Base-by-base conservation (phyloP, 495 filamentous ascomycete genomes). In the Corynascus novoguineensis region DNA sequence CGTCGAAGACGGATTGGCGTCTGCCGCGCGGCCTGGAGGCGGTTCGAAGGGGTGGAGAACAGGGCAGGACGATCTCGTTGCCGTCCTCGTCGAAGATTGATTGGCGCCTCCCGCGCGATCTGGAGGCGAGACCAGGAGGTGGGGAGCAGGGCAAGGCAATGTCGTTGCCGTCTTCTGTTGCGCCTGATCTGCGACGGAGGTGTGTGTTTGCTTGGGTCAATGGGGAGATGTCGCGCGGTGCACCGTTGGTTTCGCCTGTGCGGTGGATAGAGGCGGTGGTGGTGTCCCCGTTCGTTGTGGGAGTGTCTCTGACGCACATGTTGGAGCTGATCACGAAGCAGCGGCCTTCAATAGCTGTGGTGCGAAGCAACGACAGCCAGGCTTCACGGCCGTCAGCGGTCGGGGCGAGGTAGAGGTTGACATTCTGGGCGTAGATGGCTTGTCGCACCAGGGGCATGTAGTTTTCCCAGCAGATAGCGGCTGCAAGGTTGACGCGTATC, bases 391-490 rank as follows among this genome's bases (percentile, higher is more conserved):
- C 81, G 70, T 97, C 92, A 9, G 92, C 92, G 2, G 92, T 97
- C 0, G 92, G 92, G 0, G 92, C 91, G 15, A 97, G 83, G 64
- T 95, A 97, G 21, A 97, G 75, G 65, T 92, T 95, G 55, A 96
- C 86, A 65, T 96, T 95, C 70, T 97, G 92, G 2, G 82, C 79
- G 64, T 97, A 97, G 17, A 97, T 77, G 21, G 84, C 62, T 48
- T 79, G 76, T 4, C 76, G 70, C 1, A 97, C 78, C 19, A 97
- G 73, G 0, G 92, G 92, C 92, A 97, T 97, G 66, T 89, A 95
- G 61, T 90, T 97, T 71, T 97, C 92, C 92, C 92, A 97, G 75
- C 92, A 97, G 40, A 97, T 95, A 1, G 92, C 92, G 0, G 89
- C 83, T 0, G 84, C 92, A 7, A 96, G 73, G 15, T 85, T 90